These are phyloP conservation scores for Colletotrichum spinosum DNA, from an alignment of 2,329 filamentous ascomycete genomes.

Conservation along the genomic window DNA sequence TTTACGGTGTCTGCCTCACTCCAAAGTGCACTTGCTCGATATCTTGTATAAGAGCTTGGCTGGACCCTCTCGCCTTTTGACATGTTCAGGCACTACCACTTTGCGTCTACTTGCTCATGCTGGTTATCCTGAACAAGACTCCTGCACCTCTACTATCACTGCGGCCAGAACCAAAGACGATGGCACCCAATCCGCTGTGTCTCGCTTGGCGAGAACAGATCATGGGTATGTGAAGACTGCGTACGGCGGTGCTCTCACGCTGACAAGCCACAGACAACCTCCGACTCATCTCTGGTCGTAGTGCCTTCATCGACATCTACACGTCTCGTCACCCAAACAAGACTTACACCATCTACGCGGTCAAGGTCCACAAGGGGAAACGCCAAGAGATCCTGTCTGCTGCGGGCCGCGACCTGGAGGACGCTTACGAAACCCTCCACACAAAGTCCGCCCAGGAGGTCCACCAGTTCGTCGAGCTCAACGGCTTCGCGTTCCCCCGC, in stretches of 20 bases:
- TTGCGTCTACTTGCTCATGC: constrained; percentile 13
- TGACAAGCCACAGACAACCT: constrained; percentile 19
- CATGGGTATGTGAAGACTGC: constrained; percentile 3
- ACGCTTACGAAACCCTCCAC: constrained; percentile 52
- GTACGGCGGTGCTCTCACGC: background rate
- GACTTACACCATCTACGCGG: constrained; percentile 71
- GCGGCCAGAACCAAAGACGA: background rate
- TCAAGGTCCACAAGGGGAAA: constrained; percentile 83
- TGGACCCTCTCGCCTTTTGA: too few relatives aligned
- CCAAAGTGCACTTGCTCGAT: too few relatives aligned
- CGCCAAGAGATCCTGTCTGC: constrained; percentile 60
- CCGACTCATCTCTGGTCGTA: constrained; percentile 29
- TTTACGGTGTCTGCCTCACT: too few relatives aligned
- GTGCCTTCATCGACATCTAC: constrained; percentile 29
- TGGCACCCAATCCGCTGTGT: constrained; percentile 30
- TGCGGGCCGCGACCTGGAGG: constrained; percentile 43
- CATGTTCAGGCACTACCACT: too few relatives aligned
- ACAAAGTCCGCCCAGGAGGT: constrained; percentile 52
- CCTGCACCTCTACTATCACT: constrained; percentile 3
- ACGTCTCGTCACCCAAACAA: constrained; percentile 31
- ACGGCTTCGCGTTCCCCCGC: constrained; percentile 47
- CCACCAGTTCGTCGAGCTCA: constrained; percentile 43
- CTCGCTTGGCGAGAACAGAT: constrained; percentile 36
- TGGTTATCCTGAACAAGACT: constrained; percentile 7
- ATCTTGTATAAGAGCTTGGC: too few relatives aligned